phyloP scores from a whole-genome alignment of 1,139 yeast genomes.

The Scheffersomyces illinoinensis region DNA sequence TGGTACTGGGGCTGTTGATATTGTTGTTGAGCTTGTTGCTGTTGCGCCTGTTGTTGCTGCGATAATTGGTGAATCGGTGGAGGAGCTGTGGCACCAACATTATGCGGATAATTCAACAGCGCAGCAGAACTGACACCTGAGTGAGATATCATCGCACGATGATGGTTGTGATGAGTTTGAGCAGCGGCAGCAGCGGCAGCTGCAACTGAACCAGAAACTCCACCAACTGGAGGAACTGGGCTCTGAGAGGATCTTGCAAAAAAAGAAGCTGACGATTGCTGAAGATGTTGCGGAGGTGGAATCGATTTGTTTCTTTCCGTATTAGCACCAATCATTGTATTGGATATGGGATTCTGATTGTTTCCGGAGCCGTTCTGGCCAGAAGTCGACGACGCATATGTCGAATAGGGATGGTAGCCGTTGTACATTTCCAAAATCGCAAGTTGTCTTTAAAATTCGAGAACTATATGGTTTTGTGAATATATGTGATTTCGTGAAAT shows the following conservation, averaged over 20 bases:
- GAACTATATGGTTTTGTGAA: neutral
- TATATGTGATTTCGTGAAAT: neutral
- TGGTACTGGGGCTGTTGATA: conserved; percentile 10
- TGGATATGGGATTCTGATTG: neutral
- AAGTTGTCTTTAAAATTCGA: neutral
- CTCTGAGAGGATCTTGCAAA: conserved; percentile 7
- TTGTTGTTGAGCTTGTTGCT: conserved; percentile 9
- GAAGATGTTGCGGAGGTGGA: conserved; percentile 4
- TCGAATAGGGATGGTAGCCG: neutral
- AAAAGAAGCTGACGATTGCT: conserved; percentile 4
- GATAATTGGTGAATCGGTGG: conserved; percentile 5
- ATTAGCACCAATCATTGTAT: neutral
- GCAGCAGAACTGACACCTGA: conserved; percentile 5
- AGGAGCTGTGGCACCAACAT: conserved; percentile 1
- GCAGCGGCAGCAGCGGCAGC: neutral
- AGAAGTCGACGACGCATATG: neutral
- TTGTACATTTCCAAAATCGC: neutral
- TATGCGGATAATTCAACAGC: conserved; percentile 5
- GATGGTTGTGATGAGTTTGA: conserved; percentile 1
- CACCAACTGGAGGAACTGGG: conserved; percentile 4
- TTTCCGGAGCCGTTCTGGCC: neutral
- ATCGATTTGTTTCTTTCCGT: conserved; percentile 3
- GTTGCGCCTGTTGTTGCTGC: conserved; percentile 4
- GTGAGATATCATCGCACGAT: conserved; percentile 4
- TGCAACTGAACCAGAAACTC: neutral